Conservation (phyloP, 148 eudicot species). For the Nyssa sinensis region DNA sequence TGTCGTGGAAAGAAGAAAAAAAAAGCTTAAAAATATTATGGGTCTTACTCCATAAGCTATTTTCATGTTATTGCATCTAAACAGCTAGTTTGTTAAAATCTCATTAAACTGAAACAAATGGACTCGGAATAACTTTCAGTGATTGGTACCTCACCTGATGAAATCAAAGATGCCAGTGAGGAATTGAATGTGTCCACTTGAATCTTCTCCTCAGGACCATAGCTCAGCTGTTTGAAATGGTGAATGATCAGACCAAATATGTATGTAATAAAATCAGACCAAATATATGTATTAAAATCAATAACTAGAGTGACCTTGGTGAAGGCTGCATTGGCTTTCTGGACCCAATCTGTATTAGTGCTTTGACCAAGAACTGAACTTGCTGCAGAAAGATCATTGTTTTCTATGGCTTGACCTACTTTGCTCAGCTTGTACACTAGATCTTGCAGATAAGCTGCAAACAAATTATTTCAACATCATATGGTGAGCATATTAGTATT, state of each 20-base stretch:
- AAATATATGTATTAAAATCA: neutral
- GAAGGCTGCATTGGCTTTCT: conserved; percentile 80
- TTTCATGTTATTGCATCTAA: no score
- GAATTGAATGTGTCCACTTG: conserved; percentile 64
- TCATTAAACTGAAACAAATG: no score
- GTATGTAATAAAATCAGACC: no score
- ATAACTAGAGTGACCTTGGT: conserved; percentile 46
- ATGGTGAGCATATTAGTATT: no score
- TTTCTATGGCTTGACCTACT: conserved; percentile 96
- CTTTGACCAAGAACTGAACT: conserved; percentile 65
- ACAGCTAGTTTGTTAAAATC: no score
- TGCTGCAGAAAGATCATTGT: conserved; percentile 72
- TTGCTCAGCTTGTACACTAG: conserved; percentile 75
- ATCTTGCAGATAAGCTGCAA: conserved; percentile 89
- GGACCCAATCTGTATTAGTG: conserved; percentile 73
- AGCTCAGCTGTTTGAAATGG: conserved; percentile 56
- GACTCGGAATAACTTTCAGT: no score
- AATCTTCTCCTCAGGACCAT: conserved; percentile 68
- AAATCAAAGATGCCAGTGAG: conserved; percentile 64
- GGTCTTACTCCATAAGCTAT: no score
- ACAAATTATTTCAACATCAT: neutral
- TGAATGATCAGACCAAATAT: no score
- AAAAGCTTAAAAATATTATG: no score
- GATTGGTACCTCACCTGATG: conserved; percentile 50
- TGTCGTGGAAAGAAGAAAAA: no score